A percentile compares a stretch with the other conserved stretches of the same genome.
These are phyloP conservation scores for Fusarium longipes DNA, from an alignment of 2,329 filamentous ascomycete genomes.

Conservation along the genomic window DNA sequence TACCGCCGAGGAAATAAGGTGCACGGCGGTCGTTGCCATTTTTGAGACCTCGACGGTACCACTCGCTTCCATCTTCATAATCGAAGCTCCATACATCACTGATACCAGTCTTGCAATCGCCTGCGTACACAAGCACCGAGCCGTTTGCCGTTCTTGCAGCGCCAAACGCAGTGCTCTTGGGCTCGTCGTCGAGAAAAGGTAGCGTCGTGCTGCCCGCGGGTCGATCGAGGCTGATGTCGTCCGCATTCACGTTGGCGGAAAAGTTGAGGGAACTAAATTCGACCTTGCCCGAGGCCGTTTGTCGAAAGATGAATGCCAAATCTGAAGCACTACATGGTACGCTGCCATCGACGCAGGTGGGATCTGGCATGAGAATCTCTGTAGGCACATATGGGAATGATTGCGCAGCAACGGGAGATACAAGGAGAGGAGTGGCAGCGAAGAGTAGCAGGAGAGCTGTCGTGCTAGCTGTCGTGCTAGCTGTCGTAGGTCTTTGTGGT, in stretches of 20 bases:
- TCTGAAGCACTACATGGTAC: slow-evolving; percentile 52
- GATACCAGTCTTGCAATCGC: slow-evolving; percentile 71
- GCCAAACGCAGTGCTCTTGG: slow-evolving; percentile 69
- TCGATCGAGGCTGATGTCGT: slow-evolving; percentile 59
- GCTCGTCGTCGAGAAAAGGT: slow-evolving; percentile 68
- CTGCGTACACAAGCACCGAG: slow-evolving; percentile 78
- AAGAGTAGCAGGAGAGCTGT: slow-evolving; percentile 20
- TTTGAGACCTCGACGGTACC: slow-evolving; percentile 42
- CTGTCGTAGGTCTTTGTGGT: slow-evolving; percentile 12
- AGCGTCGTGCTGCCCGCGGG: slow-evolving; percentile 63
- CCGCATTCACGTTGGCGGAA: slow-evolving; percentile 63
- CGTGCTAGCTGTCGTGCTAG: slow-evolving; percentile 10
- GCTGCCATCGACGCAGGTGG: slow-evolving; percentile 56
- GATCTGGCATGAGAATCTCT: slow-evolving; percentile 69
- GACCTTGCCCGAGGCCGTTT: slow-evolving; percentile 57
- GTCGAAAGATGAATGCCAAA: slow-evolving; percentile 76
- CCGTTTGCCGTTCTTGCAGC: slow-evolving; percentile 75
- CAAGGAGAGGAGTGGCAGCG: slow-evolving; percentile 23
- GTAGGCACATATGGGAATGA: slow-evolving; percentile 82
- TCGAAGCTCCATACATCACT: slow-evolving; percentile 75
- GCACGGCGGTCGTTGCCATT: slow-evolving; percentile 43
- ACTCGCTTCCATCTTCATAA: slow-evolving; percentile 21
- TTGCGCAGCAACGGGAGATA: slow-evolving; percentile 52
- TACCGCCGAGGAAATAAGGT: slow-evolving; percentile 64
- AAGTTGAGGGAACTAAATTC: slow-evolving; percentile 74